Evolutionary conservation across 352 stramenopile genomes (phyloP), one percentile per base, ranked within the genome.

Genomic region (Phytophthora meadii): DNA sequence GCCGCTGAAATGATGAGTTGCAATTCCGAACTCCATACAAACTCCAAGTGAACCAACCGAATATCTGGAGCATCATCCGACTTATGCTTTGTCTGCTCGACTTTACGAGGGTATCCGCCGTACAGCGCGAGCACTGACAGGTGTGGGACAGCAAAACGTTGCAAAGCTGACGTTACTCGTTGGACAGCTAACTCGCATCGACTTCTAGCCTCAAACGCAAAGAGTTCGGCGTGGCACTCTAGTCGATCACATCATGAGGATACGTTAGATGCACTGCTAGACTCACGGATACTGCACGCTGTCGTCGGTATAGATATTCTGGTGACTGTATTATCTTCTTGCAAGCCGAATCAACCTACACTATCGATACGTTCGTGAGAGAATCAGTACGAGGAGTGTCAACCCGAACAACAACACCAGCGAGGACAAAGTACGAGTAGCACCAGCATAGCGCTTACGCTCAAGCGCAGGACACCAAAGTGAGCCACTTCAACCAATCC

Each of bases 231-330:
- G 49, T 60, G 22, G 41, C 61, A 70, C 61, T 54, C 24, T 27
- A 6, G 19, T 12, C 25, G 22, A 54, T 64, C 45, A 64, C 45
- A 63, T 57, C 61, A 60, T 27, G 40, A 49, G 10, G 50, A 54
- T 66, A 42, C 57, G 53, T 34, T 55, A 27, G 8, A 10, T 36
- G 22, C 46, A 10, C 30, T 27, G 7, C 24, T 34, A 50, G 40
- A 40, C n/a, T 39, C 22, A 42, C 7, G 47, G 27, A 25, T 54
- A 54, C 42, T 17, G 9, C 7, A 61, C 44, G 17, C 50, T 46
- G 36, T 36, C 25, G 22, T 68, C n/a, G 60, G 41, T 41, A 67
- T 74, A 70, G 66, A 74, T 74, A 74, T 61, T 36, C 22, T 60
- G 42, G 52, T 25, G 47, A 65, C 45, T 68, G 54, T 71, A 75